These are phyloP conservation scores for Lipomyces spencermartinsiae DNA, from an alignment of 805 yeast genomes.

Conservation along the genomic window DNA sequence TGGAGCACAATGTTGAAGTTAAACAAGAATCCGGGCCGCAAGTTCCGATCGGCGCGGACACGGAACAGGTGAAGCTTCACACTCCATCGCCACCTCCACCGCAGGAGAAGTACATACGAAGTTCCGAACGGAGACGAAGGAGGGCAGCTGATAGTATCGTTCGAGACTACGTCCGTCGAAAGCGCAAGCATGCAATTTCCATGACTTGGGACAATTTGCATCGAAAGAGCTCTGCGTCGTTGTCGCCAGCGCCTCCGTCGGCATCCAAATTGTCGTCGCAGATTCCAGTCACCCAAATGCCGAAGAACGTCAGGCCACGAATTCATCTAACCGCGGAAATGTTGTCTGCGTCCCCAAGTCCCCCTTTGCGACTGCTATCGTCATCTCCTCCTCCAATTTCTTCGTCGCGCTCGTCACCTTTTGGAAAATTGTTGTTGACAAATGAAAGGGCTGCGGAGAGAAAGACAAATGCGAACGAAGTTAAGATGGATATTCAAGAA, in stretches of 20 bases:
- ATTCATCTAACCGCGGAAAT: slow-evolving; percentile 10
- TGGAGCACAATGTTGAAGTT: neutral
- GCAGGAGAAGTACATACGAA: neutral
- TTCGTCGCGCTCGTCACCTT: slow-evolving; percentile 4
- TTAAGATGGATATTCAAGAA: neutral
- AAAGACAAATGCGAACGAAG: neutral
- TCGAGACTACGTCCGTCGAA: slow-evolving; percentile 11
- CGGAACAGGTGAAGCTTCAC: neutral
- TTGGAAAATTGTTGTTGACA: neutral
- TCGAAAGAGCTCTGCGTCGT: neutral
- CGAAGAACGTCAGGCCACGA: slow-evolving; percentile 8
- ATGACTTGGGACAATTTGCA: neutral
- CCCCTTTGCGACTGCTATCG: slow-evolving; percentile 7
- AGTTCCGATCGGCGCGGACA: neutral
- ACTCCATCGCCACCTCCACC: slow-evolving; percentile 5
- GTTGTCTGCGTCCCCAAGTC: slow-evolving; percentile 8
- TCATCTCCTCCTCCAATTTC: neutral
- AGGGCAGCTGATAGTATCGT: neutral
- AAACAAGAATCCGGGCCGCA: neutral
- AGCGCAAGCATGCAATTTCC: neutral
- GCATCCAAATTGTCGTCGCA: neutral
- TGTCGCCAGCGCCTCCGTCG: neutral
- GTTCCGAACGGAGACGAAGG: slow-evolving; percentile 7
- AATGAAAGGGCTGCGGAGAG: neutral
- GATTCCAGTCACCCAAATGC: neutral